Evolutionary conservation across 2,329 filamentous ascomycete genomes (phyloP), one percentile per base, ranked within the genome.

Genomic region (Colletotrichum sp.): DNA sequence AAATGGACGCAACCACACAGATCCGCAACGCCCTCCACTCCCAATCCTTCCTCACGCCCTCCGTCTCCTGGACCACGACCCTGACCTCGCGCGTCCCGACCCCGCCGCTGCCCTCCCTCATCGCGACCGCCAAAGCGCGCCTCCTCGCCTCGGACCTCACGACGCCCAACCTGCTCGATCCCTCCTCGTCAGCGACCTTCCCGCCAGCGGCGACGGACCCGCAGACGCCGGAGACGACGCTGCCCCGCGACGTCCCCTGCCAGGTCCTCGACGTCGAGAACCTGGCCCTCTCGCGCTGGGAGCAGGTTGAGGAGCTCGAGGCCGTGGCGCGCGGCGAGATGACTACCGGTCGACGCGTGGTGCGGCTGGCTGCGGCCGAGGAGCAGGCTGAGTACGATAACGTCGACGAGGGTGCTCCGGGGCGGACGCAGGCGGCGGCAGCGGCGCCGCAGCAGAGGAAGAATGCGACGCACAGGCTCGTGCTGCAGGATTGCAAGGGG

Each of bases 191-290:
- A 9, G 79, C 86, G 2, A 78, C 83, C 2, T 85, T 91, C 6
- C 94, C 96, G 0, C 72, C 84, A 0, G 84, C 61, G 13, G 34
- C 19, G 22, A 34, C 87, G 64, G 87, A 91, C 78, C 87, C 90
- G 0, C 84, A 86, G 5, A 83, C 89, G 12, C 88, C 90, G 77
- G 91, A 95, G 74, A 84, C 86, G 6, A 86, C 84, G 0, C 86
- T 98, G 0, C 76, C 86, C 0, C 88, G 88, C 2, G 91, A 95
- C 36, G 88, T 96, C 1, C 88, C 93, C 5, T 93, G 97, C 2
- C 97, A 98, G 83, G 91, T 98, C 1, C 86, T 98, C 2, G 96
- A 98, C 80, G 88, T 98, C 9, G 94, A 98, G 81, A 96, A 98
- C 81, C 90, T 98, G 25, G 90, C 93, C 3, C 89, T 91, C 68